Percentiles rank a stretch among this genome's conserved stretches.
These are phyloP conservation scores for Neopestalotiopsis rosae DNA, from an alignment of 2,329 filamentous ascomycete species.

Conservation along the genomic window DNA sequence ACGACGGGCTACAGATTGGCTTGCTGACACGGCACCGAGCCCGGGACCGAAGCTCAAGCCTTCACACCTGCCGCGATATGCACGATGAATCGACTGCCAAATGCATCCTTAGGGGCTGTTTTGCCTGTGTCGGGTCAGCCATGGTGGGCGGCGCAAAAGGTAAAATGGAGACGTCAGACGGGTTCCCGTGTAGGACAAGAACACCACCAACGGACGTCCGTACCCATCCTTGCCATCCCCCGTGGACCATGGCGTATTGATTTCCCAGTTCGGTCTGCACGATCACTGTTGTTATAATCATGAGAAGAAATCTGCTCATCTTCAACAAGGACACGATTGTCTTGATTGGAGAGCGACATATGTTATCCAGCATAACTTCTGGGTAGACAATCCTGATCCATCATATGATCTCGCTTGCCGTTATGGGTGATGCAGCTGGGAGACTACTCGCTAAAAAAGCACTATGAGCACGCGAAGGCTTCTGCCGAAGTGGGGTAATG, in stretches of 20 bases:
- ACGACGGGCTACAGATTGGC: not conserved
- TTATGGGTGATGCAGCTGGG: not conserved
- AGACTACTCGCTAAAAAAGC: not conserved
- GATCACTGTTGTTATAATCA: not conserved
- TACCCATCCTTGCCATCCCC: not conserved
- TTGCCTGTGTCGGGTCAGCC: not conserved
- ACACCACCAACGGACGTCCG: not conserved
- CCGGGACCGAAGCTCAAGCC: not conserved
- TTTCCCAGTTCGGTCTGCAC: not conserved
- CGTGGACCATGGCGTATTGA: not conserved
- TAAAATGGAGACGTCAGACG: not conserved
- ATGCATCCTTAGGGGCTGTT: not conserved
- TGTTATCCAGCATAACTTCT: not conserved
- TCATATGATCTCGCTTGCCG: conserved; percentile 1
- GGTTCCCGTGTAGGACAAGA: not conserved
- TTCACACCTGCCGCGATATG: not conserved
- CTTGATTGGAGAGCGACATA: no score
- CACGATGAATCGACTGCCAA: not conserved
- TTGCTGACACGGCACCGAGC: not conserved
- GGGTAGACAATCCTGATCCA: not conserved
- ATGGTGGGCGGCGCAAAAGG: not conserved
- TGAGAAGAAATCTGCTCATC: no score
- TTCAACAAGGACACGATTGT: no score
- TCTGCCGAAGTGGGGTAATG: not conserved
- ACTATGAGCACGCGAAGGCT: not conserved